Conservation (phyloP, 2,329 filamentous ascomycete genomes). For the Cladosporium sp. region DNA sequence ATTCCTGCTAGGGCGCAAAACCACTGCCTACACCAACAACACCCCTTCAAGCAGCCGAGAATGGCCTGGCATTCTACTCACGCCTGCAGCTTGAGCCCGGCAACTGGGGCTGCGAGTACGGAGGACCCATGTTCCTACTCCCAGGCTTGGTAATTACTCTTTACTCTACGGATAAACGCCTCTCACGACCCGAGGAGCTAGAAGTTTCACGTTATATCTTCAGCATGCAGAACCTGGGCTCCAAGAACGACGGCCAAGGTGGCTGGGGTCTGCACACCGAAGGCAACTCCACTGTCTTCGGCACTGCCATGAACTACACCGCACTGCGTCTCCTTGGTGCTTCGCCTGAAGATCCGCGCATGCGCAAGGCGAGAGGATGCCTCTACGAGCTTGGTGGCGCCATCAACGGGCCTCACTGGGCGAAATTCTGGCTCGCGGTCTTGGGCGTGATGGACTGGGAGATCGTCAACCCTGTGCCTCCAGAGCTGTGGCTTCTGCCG, state of each 20-base stretch:
- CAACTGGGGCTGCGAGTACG: slow-evolving; percentile 97
- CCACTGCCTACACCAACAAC: slow-evolving; percentile 64
- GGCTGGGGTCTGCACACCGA: slow-evolving; percentile 97
- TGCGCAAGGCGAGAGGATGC: slow-evolving; percentile 77
- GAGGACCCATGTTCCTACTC: slow-evolving; percentile 92
- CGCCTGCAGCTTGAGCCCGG: slow-evolving; percentile 82
- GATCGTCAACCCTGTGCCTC: slow-evolving; percentile 87
- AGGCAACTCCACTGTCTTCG: slow-evolving; percentile 85
- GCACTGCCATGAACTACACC: slow-evolving; percentile 83
- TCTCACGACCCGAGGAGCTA: slow-evolving; percentile 71
- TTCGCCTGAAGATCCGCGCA: slow-evolving; percentile 72
- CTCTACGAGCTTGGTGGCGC: slow-evolving; percentile 85
- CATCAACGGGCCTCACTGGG: slow-evolving; percentile 82
- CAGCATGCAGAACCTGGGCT: slow-evolving; percentile 62
- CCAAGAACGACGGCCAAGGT: slow-evolving; percentile 65
- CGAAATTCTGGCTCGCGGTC: slow-evolving; percentile 90
- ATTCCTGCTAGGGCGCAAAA: slow-evolving; percentile 60
- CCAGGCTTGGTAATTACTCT: slow-evolving; percentile 80
- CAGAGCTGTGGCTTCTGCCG: slow-evolving; percentile 70
- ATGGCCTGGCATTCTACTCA: slow-evolving; percentile 84
- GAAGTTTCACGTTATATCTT: slow-evolving; percentile 93
- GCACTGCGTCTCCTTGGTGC: slow-evolving; percentile 76
- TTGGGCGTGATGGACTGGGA: slow-evolving; percentile 84
- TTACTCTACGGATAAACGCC: slow-evolving; percentile 83
- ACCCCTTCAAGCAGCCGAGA: slow-evolving; percentile 71